Conservation (phyloP, 257 asterid genomes). For the Jasminum sambac region DNA sequence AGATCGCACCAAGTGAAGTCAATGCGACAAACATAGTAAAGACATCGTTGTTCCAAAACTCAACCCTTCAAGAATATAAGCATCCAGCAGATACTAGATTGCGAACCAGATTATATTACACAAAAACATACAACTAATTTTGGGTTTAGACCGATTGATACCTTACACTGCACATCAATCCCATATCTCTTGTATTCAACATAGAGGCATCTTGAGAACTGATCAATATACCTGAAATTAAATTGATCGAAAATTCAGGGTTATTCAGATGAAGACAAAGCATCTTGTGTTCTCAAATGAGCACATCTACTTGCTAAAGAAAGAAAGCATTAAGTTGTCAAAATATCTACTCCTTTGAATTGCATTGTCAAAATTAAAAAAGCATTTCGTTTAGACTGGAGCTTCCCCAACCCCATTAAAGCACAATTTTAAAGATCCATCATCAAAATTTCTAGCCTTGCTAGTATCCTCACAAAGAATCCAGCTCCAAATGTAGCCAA, state of each 20-base stretch:
- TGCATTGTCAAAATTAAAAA: too few species aligned
- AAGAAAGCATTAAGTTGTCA: too few species aligned
- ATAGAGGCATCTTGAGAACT: constrained; percentile 87
- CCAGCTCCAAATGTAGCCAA: neutral
- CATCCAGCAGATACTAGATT: neutral
- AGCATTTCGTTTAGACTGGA: too few species aligned
- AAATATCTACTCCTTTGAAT: too few species aligned
- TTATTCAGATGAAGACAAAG: neutral
- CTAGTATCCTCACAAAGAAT: neutral
- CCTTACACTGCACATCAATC: constrained; percentile 99
- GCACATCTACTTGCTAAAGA: too few species aligned
- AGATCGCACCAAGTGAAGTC: neutral
- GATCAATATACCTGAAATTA: constrained; percentile 75
- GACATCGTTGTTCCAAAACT: neutral
- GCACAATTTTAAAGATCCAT: too few species aligned
- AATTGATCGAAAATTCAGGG: constrained; percentile 11
- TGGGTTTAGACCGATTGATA: constrained; percentile 22
- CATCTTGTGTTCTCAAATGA: neutral
- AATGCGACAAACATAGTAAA: too few species aligned
- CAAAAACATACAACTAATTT: neutral
- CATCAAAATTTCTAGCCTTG: neutral
- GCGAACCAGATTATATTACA: neutral
- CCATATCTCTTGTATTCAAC: constrained; percentile 96
- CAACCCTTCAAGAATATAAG: neutral
- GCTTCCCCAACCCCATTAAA: too few species aligned